Conservation (phyloP, 208 protist species). For the Strigomonas galati region DNA sequence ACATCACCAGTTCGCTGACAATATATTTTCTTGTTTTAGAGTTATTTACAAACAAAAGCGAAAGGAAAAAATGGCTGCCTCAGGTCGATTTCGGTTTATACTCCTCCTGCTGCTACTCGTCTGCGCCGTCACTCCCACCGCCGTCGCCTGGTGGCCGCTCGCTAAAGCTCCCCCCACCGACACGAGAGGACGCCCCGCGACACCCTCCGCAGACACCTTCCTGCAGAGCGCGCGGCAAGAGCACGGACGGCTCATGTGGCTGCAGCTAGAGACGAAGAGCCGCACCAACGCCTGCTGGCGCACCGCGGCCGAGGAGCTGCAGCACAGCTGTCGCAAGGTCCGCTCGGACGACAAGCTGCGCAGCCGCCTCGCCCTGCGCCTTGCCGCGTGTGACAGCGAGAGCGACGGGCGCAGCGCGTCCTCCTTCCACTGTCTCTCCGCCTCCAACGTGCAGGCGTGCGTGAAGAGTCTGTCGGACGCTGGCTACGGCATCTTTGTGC, state of each 20-base stretch:
- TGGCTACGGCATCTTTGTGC: slow-evolving; percentile 71
- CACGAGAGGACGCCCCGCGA: not conserved
- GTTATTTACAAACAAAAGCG: not conserved
- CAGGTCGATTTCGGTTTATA: not conserved
- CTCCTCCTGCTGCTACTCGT: not conserved
- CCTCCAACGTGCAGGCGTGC: slow-evolving; percentile 25
- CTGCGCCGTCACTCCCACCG: not conserved
- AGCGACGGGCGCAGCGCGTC: slow-evolving; percentile 47
- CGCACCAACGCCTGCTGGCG: slow-evolving; percentile 72
- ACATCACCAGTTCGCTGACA: not conserved
- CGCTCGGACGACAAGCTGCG: slow-evolving; percentile 49
- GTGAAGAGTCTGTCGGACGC: slow-evolving; percentile 53
- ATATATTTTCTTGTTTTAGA: not conserved
- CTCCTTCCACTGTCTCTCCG: slow-evolving; percentile 28
- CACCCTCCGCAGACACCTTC: not conserved
- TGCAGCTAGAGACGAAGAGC: slow-evolving; percentile 43
- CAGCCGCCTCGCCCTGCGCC: slow-evolving; percentile 63
- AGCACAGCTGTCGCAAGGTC: slow-evolving; percentile 39
- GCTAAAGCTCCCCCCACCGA: not conserved
- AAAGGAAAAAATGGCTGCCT: not conserved
- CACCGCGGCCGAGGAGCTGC: slow-evolving; percentile 40
- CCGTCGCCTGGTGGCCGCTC: not conserved
- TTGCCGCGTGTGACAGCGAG: slow-evolving; percentile 73
- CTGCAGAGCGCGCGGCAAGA: slow-evolving; percentile 1
- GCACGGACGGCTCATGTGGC: slow-evolving; percentile 37